Base-by-base conservation (phyloP, 106 monocot species). In the Posidonia australis region DNA sequence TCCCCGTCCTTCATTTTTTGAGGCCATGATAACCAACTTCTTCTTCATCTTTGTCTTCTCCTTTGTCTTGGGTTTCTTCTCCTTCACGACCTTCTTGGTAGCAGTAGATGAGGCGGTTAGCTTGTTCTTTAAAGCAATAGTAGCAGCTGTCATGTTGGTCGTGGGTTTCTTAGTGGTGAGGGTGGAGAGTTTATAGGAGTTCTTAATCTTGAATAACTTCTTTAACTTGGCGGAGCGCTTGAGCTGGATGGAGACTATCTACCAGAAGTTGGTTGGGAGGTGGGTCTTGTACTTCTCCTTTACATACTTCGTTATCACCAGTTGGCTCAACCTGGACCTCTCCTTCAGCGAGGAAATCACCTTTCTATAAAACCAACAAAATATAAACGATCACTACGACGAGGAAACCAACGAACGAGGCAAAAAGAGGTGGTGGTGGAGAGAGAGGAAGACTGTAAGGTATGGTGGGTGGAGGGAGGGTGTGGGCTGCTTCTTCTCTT, bases 131-230 rank as follows among this genome's bases (percentile, higher is more conserved):
- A 31, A 11, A 14, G 43, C 25, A 16, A 13, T 24, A 11, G 46
- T 16, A 19, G 3, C 62, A n/a, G n/a, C n/a, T n/a, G 3, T 9
- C 30, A 64, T 74, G 19, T 78, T 11, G 63, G 75, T 65, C 13
- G 63, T n/a, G n/a, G n/a, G n/a, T n/a, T n/a, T n/a, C n/a, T n/a
- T n/a, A n/a, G n/a, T n/a, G n/a, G n/a, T n/a, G n/a, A n/a, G 51
- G 70, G 3, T 22, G 59, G 83, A 7, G 16, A 92, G 61, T 72
- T 92, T 92, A 77, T 75, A 92, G 11, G 92, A 92, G 58, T 70
- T 79, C 79, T 92, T 92, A 2, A 92, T 70, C 72, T 87, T 84
- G 63, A 66, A 69, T 22, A 92, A 79, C 79, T 84, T 92, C 11
- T 77, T 79, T 16, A 55, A 54, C 36, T 84, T 79, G 43, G 81